Evolutionary conservation across 2,329 filamentous ascomycete species (phyloP).

Genomic region (Epichloe uncinata): DNA sequence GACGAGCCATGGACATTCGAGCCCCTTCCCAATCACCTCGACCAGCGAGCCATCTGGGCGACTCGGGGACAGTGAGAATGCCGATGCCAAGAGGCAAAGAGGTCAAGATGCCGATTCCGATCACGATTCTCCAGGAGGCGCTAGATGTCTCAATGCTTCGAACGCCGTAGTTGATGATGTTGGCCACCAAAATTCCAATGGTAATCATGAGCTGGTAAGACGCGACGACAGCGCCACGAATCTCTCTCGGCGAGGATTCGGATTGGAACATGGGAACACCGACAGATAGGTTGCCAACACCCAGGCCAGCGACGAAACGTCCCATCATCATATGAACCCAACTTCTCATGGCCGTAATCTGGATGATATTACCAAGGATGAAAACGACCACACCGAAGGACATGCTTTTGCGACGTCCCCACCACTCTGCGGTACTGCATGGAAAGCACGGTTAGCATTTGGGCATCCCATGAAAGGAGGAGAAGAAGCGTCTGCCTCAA

Average conservation of each 20-base stretch:
- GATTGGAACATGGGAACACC: conserved; percentile 55
- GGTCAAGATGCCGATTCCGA: conserved; percentile 40
- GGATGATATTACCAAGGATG: conserved; percentile 50
- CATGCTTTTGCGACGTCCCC: conserved; percentile 43
- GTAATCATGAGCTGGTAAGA: conserved; percentile 67
- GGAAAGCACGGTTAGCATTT: neutral
- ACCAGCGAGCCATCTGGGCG: conserved; percentile 41
- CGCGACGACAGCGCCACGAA: conserved; percentile 50
- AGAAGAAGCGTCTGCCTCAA: neutral
- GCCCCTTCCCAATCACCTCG: conserved; percentile 33
- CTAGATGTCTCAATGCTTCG: conserved; percentile 26
- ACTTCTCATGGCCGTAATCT: conserved; percentile 42
- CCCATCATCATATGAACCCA: conserved; percentile 58
- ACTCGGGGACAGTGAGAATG: conserved; percentile 41
- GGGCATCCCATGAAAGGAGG: neutral
- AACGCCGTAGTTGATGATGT: conserved; percentile 41
- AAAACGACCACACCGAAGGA: conserved; percentile 42
- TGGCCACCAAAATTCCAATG: conserved; percentile 48
- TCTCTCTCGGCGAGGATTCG: conserved; percentile 47
- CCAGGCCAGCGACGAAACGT: conserved; percentile 52
- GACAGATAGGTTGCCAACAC: conserved; percentile 53
- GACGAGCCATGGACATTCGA: conserved; percentile 35
- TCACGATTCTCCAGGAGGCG: conserved; percentile 49
- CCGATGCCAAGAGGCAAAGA: conserved; percentile 38
- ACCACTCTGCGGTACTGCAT: conserved; percentile 37